These are phyloP conservation scores for Marasmius oreades DNA, from an alignment of 1,284 basidiomycete genomes.

Conservation along the genomic window DNA sequence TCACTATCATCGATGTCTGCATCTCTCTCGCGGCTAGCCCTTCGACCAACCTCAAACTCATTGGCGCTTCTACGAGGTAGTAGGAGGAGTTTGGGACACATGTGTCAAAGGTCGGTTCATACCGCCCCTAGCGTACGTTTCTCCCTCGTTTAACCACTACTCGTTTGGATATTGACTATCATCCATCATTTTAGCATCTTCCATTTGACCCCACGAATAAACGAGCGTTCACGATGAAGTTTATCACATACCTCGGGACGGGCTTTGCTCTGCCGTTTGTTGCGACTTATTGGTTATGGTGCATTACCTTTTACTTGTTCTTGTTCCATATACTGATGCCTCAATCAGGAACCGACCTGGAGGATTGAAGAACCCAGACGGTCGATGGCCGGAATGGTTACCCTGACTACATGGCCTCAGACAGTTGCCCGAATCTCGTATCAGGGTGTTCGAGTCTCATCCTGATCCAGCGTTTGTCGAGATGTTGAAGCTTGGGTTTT, in stretches of 20 bases:
- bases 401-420: background rate
- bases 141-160: too few relatives aligned
- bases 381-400: background rate
- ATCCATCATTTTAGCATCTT: constrained; percentile 17
- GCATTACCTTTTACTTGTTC: constrained; percentile 5
- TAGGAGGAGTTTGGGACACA: too few relatives aligned
- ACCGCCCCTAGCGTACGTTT: too few relatives aligned
- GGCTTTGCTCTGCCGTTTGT: constrained; percentile 32
- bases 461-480: background rate
- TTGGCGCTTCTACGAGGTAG: too few relatives aligned
- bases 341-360: constrained; percentile 7
- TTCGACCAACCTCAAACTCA: too few relatives aligned
- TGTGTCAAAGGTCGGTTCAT: too few relatives aligned
- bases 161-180: too few relatives aligned
- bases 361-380: constrained; percentile 9
- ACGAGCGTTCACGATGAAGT: constrained; percentile 26
- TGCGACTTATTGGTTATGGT: constrained; percentile 31
- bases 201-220: constrained; percentile 30
- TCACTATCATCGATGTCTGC: too few relatives aligned
- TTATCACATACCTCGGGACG: constrained; percentile 25
- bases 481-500: background rate
- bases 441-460: background rate
- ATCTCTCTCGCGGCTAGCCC: too few relatives aligned
- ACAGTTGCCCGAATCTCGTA: background rate
- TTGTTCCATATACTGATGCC: too few relatives aligned